Percentiles rank a stretch among this genome's conserved stretches.
phyloP scores from a whole-genome alignment of 768 basidiomycete genomes.

The Suillus tomentosus region DNA sequence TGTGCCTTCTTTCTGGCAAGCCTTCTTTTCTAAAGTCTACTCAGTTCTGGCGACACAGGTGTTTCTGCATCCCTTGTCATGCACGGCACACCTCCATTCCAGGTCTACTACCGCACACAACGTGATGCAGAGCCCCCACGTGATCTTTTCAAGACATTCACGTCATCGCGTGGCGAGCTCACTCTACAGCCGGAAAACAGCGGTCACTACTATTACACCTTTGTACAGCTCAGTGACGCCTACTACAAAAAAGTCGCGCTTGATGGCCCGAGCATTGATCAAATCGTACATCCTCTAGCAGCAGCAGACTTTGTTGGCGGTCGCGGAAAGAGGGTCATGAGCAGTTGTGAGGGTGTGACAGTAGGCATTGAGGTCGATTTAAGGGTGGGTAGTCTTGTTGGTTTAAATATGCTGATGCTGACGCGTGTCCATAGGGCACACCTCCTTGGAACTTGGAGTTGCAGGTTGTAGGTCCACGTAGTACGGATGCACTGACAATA shows the following conservation, averaged over 20 bases:
- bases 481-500: constrained; percentile 59
- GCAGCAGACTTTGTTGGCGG: constrained; percentile 68
- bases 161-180: constrained; percentile 76
- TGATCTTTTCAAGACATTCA: constrained; percentile 60
- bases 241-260: constrained; percentile 81
- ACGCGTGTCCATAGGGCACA: constrained; percentile 59
- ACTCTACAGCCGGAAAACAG: constrained; percentile 86
- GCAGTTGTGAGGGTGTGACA: constrained; percentile 75
- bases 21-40: constrained; percentile 11
- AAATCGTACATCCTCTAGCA: constrained; percentile 88
- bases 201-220: constrained; percentile 86
- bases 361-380: constrained; percentile 83
- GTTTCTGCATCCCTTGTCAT: constrained; percentile 85
- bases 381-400: constrained; percentile 47
- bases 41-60: constrained; percentile 87
- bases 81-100: constrained; percentile 88
- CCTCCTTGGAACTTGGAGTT: constrained; percentile 89
- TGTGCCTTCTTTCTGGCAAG: constrained; percentile 7
- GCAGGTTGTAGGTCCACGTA: constrained; percentile 74
- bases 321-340: constrained; percentile 57
- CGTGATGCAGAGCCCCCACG: constrained; percentile 65
- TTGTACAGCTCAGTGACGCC: constrained; percentile 76
- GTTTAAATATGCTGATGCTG: constrained; percentile 1
- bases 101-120: constrained; percentile 75
- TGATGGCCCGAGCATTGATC: constrained; percentile 76